Percentiles rank a stretch among this genome's conserved stretches.
phyloP scores from a whole-genome alignment of 78 protist genomes.

The Dictyostelium brefeldianum region DNA sequence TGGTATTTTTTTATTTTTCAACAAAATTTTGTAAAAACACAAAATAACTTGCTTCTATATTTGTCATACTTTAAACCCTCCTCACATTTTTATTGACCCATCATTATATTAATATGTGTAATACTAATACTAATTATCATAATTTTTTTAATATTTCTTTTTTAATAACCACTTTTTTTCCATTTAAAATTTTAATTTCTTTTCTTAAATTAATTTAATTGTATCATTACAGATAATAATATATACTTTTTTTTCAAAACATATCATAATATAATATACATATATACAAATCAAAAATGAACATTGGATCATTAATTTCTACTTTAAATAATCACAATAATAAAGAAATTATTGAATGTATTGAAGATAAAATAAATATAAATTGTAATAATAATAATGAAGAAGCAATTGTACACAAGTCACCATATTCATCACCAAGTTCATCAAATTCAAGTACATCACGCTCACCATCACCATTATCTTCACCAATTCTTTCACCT shows the following conservation, averaged over 20 bases:
- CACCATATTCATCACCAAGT: not conserved
- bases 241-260: not conserved
- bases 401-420: not conserved
- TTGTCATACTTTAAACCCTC: no score
- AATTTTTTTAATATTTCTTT: not conserved
- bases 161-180: not conserved
- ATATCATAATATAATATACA: not conserved
- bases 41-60: no score
- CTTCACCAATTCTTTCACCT: constrained; percentile 22
- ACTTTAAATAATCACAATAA: no score
- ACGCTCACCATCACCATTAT: constrained; percentile 16
- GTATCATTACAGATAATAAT: not conserved
- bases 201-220: no score
- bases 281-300: not conserved
- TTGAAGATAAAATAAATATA: not conserved
- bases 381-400: not conserved
- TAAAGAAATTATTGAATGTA: not conserved
- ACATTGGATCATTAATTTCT: not conserved
- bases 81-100: no score
- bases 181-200: no score
- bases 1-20: no score
- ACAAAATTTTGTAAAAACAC: no score
- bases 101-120: no score
- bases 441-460: constrained; percentile 1
- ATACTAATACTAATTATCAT: no score